phyloP scores from a whole-genome alignment of 2,329 filamentous ascomycete species.

The Simplicillium aogashimaense region DNA sequence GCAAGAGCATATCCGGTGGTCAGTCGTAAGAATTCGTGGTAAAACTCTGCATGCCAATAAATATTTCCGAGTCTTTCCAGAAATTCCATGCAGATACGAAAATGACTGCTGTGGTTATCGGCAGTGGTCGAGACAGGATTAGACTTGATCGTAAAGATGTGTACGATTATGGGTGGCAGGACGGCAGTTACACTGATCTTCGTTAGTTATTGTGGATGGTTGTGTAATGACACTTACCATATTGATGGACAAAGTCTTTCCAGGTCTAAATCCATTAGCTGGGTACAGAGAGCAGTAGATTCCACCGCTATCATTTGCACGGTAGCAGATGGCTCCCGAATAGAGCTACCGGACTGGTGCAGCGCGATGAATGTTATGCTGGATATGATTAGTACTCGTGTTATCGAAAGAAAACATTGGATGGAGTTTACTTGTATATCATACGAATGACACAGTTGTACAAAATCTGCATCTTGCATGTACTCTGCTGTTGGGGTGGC shows the following conservation, averaged over 20 bases:
- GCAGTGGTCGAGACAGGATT: neutral
- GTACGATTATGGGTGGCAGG: constrained; percentile 10
- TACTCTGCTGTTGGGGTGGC: too few relatives aligned
- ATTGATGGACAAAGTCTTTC: constrained; percentile 10
- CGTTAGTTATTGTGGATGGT: neutral
- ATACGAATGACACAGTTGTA: constrained; percentile 7
- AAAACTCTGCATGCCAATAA: constrained; percentile 13
- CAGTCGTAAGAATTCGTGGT: constrained; percentile 9
- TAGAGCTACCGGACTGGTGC: too few relatives aligned
- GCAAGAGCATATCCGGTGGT: too few relatives aligned
- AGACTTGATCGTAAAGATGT: constrained; percentile 8
- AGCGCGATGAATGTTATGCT: too few relatives aligned
- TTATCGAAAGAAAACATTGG: too few relatives aligned
- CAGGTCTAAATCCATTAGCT: constrained; percentile 8
- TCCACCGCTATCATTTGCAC: constrained; percentile 8
- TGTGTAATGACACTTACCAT: constrained; percentile 5
- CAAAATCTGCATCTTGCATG: neutral
- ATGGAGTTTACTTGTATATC: too few relatives aligned
- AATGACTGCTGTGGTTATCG: constrained; percentile 1
- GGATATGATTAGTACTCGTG: too few relatives aligned
- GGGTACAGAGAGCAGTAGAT: constrained; percentile 7
- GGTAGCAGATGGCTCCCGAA: neutral
- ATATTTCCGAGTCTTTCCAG: constrained; percentile 9
- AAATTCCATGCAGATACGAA: constrained; percentile 9
- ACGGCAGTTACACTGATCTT: constrained; percentile 9